Evolutionary conservation across 345 rosid genomes (phyloP), one percentile per base, ranked within the genome.

Genomic region (Citrus australasica): DNA sequence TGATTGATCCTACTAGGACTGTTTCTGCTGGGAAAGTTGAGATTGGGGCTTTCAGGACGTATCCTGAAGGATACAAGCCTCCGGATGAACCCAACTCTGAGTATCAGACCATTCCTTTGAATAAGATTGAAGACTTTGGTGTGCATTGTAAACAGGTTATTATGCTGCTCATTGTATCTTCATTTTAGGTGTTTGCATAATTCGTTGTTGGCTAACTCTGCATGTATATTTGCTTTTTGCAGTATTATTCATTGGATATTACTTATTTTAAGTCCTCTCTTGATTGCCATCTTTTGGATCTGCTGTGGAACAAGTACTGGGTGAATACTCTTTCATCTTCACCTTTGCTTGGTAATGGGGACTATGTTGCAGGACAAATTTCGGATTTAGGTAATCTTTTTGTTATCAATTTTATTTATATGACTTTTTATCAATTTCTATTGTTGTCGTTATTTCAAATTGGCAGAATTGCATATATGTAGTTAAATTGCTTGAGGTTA

Each of bases 21-120:
- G 98, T 94, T 66, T 94, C 99, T 6, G 99, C 99, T 83, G 99
- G 99, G 70, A 97, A 97, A 89, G 99, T 97, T 72, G 99, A 97
- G 90, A 97, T 97, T 73, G 99, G 98, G 76, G 98, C 99, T 25
- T 94, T 94, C 82, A 90, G 98, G 84, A 94, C 99, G n/a, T 94
- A 97, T 75, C 98, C 98, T 1, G 95, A 97, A 30, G 97, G 97
- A 69, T 90, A 93, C 81, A 93, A 89, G 80, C 95, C 97, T 70
- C 87, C 87, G 1, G 92, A 93, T 87, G 95, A 90, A 51, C 92
- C 92, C 68, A 91, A 90, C 68, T 90, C 95, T 33, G 97, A 97
- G 88, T 97, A 97, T 79, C 99, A 97, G 83, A 97, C 97, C 66
- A 97, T 97, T 80, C 99, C 99, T 79, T 87, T 97, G 9, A 94